These are phyloP conservation scores for Populus tremula DNA, from an alignment of 345 rosid species.

Conservation along the genomic window DNA sequence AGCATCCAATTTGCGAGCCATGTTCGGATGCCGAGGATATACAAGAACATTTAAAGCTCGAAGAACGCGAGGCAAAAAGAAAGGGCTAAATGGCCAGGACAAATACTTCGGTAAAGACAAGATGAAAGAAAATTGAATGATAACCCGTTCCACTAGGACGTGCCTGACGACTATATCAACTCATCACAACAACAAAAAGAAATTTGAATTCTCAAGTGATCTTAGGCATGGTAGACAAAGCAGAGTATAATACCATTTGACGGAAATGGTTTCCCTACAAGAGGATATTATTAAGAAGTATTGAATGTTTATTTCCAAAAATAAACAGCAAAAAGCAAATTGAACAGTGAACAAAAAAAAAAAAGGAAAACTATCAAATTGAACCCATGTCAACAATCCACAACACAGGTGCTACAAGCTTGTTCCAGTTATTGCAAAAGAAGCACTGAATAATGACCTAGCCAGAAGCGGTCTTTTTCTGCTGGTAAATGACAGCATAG, in stretches of 20 bases:
- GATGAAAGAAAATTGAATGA: no score
- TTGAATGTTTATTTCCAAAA: constrained; percentile 1
- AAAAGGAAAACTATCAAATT: background rate
- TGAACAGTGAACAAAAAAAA: background rate
- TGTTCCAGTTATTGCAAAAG: constrained; percentile 26
- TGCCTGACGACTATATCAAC: background rate
- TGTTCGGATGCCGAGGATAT: background rate
- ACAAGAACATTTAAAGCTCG: background rate
- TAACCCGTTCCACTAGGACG: background rate
- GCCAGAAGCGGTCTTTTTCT: constrained; percentile 78
- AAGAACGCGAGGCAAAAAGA: background rate
- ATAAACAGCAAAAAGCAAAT: constrained; percentile 1
- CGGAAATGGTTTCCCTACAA: background rate
- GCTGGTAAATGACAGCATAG: constrained; percentile 92
- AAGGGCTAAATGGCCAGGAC: no score
- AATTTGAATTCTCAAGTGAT: background rate
- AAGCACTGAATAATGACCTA: constrained; percentile 21
- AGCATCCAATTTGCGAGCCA: background rate
- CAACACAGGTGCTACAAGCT: constrained; percentile 6
- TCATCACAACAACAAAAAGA: background rate
- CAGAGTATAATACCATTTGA: background rate
- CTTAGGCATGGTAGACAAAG: background rate
- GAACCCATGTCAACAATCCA: constrained; percentile 9
- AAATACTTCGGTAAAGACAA: no score
- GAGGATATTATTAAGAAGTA: constrained; percentile 9